These are phyloP conservation scores for Coemansia sp. DNA, from an alignment of 192 early-diverging fungal genomes.

Conservation along the genomic window DNA sequence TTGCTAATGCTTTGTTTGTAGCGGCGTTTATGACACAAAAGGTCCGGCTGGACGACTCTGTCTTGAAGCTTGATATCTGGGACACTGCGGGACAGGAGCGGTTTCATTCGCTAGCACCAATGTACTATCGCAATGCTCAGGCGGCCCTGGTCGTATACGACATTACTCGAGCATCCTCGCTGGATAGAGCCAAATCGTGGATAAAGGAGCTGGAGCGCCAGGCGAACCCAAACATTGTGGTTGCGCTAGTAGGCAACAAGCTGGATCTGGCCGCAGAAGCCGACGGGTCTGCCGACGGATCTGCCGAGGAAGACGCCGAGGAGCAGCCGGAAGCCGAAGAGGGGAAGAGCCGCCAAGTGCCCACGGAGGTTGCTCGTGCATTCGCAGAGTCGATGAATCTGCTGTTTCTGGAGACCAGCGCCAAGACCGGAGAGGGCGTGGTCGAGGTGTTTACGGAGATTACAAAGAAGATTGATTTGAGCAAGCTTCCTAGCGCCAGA, in stretches of 20 bases:
- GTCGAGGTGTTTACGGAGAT: slow-evolving; percentile 91
- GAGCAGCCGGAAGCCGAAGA: slow-evolving; percentile 2
- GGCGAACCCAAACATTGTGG: slow-evolving; percentile 92
- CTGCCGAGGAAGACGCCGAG: slow-evolving; percentile 6
- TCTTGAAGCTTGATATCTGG: slow-evolving; percentile 85
- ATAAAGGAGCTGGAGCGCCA: slow-evolving; percentile 95
- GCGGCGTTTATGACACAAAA: slow-evolving; percentile 91
- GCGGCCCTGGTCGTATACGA: slow-evolving; percentile 97
- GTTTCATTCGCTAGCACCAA: slow-evolving; percentile 90
- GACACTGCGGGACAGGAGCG: slow-evolving; percentile 98
- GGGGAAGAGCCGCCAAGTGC: slow-evolving; percentile 58
- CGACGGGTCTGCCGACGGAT: slow-evolving; percentile 1
- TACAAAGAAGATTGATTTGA: slow-evolving; percentile 49
- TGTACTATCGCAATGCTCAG: slow-evolving; percentile 99
- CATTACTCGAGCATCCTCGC: slow-evolving; percentile 79
- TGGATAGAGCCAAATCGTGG: slow-evolving; percentile 93
- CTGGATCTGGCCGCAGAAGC: slow-evolving; percentile 66
- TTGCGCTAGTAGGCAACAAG: slow-evolving; percentile 96
- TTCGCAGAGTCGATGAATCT: slow-evolving; percentile 80
- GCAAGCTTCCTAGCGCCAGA: slow-evolving; percentile 36
- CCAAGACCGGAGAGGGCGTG: slow-evolving; percentile 82
- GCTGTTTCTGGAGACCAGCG: slow-evolving; percentile 86
- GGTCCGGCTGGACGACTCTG: slow-evolving; percentile 81
- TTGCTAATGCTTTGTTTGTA: slow-evolving; percentile 6
- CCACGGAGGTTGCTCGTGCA: slow-evolving; percentile 70